Evolutionary conservation across 1,139 yeast genomes (phyloP), one percentile per base, ranked within the genome.

Genomic region (Nakaseomyces glabratus): DNA sequence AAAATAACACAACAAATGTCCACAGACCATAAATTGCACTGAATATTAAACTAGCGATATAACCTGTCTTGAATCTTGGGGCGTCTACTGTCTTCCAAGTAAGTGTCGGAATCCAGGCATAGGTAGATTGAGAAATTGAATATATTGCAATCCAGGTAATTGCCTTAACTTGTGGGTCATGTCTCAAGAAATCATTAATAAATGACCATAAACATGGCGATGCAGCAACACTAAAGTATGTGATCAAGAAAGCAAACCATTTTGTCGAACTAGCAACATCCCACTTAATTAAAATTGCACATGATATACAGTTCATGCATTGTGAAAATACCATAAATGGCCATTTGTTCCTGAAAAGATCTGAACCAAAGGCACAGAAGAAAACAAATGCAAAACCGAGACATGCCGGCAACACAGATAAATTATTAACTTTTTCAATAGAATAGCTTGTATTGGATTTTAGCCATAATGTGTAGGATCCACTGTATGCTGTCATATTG

Each of bases 31-130:
- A 66, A n/a, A 69, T 57, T 26, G 65, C 63, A 2, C 75, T 76
- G 43, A 69, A 59, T 24, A 68, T 46, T 10, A 79, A 71, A 22
- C 79, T 69, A 37, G 67, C 73, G 2, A 65, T 53, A 49, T 63
- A 75, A 35, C 81, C 81, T 34, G 63, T 68, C 34, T 58, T 59
- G 46, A 59, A 74, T 33, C 66, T 52, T 15, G 80, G 82, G 1
- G 73, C 64, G 22, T 73, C 75, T 2, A 58, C 62, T 1, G 82
- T 75, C 35, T 65, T 68, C 67, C 79, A 76, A 2, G 73, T 74
- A 24, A 70, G 49, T 13, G 51, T 44, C 8, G 60, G 59, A 26
- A 59, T 50, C 62, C 63, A 58, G 6, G 62, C 62, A 33, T 56
- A 45, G 1, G 60, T 55, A 4, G 62, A 58, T 38, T 58, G 61